A percentile compares a stretch with the other conserved stretches of the same genome.
Conservation (phyloP, 2,329 filamentous ascomycete genomes). For the Hymenoscyphus fructigenus region DNA sequence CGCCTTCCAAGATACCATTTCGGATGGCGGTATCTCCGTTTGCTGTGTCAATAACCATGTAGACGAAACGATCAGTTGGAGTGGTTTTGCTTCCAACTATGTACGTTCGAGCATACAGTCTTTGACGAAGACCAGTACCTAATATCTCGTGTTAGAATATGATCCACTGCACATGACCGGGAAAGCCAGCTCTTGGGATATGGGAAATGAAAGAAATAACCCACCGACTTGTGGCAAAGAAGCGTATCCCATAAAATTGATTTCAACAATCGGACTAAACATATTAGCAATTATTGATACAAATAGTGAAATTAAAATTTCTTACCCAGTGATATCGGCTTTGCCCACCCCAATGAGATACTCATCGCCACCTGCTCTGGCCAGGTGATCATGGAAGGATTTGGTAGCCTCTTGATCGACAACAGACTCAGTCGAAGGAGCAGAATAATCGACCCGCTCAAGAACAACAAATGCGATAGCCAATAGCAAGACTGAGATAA, state of each 20-base stretch:
- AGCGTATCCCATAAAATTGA: conserved; percentile 91
- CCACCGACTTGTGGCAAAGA: conserved; percentile 68
- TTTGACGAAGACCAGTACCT: conserved; percentile 77
- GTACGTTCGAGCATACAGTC: conserved; percentile 87
- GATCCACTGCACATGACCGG: not conserved
- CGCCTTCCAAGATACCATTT: conserved; percentile 77
- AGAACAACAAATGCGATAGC: not conserved
- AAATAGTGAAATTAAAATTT: not conserved
- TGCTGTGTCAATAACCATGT: conserved; percentile 81
- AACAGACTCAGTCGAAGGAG: not conserved
- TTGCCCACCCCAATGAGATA: conserved; percentile 69
- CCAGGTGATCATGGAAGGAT: conserved; percentile 14
- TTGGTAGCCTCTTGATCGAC: not conserved
- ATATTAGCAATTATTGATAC: conserved; percentile 9
- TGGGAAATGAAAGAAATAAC: not conserved
- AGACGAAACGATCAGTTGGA: conserved; percentile 74
- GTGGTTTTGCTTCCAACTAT: conserved; percentile 71
- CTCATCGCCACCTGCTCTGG: conserved; percentile 33
- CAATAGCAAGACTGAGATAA: conserved; percentile 11
- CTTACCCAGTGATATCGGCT: conserved; percentile 65
- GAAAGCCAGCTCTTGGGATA: not conserved
- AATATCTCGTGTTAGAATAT: not conserved
- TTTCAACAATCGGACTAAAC: conserved; percentile 72
- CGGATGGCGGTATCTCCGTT: conserved; percentile 86
- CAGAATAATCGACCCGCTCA: not conserved